Evolutionary conservation across 1,284 basidiomycete genomes (phyloP).

Genomic region (Leccinum pallidistipes): DNA sequence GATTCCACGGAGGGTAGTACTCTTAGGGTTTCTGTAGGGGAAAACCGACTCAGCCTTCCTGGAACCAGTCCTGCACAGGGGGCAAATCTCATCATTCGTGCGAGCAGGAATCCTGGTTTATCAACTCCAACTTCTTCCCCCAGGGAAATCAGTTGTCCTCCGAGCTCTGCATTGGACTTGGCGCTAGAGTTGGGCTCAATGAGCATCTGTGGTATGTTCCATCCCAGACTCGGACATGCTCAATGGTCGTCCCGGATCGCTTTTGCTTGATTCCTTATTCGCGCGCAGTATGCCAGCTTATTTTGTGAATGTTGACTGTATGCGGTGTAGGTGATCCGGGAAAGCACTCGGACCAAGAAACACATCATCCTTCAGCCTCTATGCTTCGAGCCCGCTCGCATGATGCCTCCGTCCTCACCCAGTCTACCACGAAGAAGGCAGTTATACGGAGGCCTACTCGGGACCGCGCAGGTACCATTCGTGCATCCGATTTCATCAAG

Average conservation of each 20-base stretch:
- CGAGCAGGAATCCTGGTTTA: not conserved
- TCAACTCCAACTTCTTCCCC: conserved; percentile 4
- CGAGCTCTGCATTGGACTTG: conserved; percentile 23
- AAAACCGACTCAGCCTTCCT: conserved; percentile 8
- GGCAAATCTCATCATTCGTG: not conserved
- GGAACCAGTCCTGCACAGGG: conserved; percentile 20
- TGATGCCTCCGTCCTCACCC: not conserved
- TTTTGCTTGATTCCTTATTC: not conserved
- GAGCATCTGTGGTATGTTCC: conserved; percentile 30
- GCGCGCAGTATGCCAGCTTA: not conserved
- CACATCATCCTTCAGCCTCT: not conserved
- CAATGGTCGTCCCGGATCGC: conserved; percentile 1
- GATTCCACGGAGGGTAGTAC: not conserved
- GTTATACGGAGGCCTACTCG: conserved; percentile 13
- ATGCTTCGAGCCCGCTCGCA: conserved; percentile 9
- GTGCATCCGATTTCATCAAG: conserved; percentile 28
- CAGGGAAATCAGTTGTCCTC: not conserved
- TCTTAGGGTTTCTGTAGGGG: conserved; percentile 8
- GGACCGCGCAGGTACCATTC: conserved; percentile 33
- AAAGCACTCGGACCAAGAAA: conserved; percentile 12
- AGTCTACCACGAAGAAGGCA: conserved; percentile 12
- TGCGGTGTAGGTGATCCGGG: conserved; percentile 13
- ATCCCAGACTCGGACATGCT: not conserved
- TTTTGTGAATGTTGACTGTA: conserved; percentile 13
- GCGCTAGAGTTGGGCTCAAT: conserved; percentile 25